Evolutionary conservation across 352 stramenopile genomes (phyloP), one percentile per base, ranked within the genome.

Genomic region (Globisporangium ultimum): DNA sequence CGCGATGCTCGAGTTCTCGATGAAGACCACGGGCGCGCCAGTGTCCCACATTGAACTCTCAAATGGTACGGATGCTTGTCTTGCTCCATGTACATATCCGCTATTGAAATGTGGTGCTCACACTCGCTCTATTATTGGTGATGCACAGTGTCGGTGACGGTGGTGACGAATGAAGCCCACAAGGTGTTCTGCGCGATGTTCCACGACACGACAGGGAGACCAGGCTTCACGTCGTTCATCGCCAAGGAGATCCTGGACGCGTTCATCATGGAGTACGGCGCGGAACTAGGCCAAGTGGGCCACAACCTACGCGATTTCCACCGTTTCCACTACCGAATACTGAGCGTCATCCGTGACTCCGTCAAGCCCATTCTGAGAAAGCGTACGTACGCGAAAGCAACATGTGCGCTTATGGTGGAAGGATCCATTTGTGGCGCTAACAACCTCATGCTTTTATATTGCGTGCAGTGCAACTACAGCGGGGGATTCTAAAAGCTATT

Each of bases 171-270:
- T 62, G 87, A 97, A 15, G 68, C 74, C 13, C 77, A 91, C 56
- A 96, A 97, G 53, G 87, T 97, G 8, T 97, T 96, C 60, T 97
- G 91, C 64, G 91, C 89, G 57, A 78, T 97, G 60, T 97, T 97
- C 64, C 84, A 96, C 71, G 89, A 97, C 67, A 79, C 80, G 41
- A 73, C 61, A 7, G 84, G 97, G 67, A 78, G 86, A 13, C 61
- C 84, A 8, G 76, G 68, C 34, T 97, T 97, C 68, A 88, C 81
- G 42, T 63, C 84, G 18, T 93, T 97, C 66, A 82, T 97, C 40
- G 89, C 89, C 53, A 88, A 79, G 24, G 88, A 97, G 69, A 80
- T 97, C 60, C 67, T 97, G 42, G 71, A 78, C 14, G 85, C 80
- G 3, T 97, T 96, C 51, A 76, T 96, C 42, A 64, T 69, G 32